Percentiles rank a stretch among this genome's conserved stretches.
Conservation (phyloP, 805 yeast genomes). For the Metschnikowia gruessii region DNA sequence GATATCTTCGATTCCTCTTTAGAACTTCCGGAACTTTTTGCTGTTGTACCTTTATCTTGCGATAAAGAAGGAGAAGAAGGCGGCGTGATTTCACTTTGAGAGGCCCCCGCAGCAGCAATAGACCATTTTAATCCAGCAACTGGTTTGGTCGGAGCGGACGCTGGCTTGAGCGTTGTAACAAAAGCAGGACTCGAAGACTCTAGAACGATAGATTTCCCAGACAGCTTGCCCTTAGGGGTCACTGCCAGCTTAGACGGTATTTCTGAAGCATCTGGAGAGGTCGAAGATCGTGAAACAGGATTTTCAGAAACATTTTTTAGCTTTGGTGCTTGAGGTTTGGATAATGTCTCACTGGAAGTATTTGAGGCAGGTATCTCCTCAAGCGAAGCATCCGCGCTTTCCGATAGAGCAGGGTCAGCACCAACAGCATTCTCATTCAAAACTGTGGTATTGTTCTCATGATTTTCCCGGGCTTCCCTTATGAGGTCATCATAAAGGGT, state of each 20-base stretch:
- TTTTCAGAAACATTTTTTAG: conserved; percentile 4
- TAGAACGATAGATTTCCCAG: conserved; percentile 14
- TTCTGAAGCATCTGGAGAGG: conserved; percentile 1
- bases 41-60: conserved; percentile 1
- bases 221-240: conserved; percentile 17
- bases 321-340: conserved; percentile 4
- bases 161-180: conserved; percentile 49
- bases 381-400: conserved; percentile 1
- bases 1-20: not conserved
- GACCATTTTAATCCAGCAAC: conserved; percentile 57
- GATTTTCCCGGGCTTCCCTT: conserved; percentile 22
- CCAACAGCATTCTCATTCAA: conserved; percentile 7
- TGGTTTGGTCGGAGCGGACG: conserved; percentile 52
- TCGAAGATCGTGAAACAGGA: conserved; percentile 2
- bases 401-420: conserved; percentile 5
- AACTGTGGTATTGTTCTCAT: conserved; percentile 13
- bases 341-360: not conserved
- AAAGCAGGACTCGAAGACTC: conserved; percentile 40
- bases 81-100: conserved; percentile 11
- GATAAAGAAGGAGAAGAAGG: conserved; percentile 5
- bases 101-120: conserved; percentile 46
- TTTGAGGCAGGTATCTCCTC: conserved; percentile 1
- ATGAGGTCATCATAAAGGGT: conserved; percentile 43
- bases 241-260: conserved; percentile 6
- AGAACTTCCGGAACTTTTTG: not conserved